Evolutionary conservation across 768 basidiomycete genomes (phyloP), one percentile per base, ranked within the genome.

Genomic region (Termitomyces eurrhizus): DNA sequence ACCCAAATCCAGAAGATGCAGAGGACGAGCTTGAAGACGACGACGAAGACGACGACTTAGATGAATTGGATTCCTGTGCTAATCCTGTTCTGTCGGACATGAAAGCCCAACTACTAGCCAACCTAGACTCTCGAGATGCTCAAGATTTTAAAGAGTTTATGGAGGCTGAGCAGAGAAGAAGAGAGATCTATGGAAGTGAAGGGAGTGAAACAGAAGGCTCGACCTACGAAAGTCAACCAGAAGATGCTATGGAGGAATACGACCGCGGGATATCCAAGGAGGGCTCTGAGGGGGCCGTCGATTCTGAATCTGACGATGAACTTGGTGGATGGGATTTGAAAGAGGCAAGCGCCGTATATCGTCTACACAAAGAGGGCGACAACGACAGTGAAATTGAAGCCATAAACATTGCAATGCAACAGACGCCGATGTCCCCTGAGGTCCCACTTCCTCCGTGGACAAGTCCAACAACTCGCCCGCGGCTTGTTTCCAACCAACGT

Each of bases 141-240:
- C 79, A 83, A 51, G 89, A 89, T 67, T 75, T 92, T 52, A 73
- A 72, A 52, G 85, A 86, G 32, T 92, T 92, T 57, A 62, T 91
- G 67, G 83, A 86, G 59, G 86, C 84, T 1, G 90, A 92, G 68
- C 73, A 69, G 66, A 72, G 65, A 62, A 76, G 84, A 53, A 82
- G 76, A 66, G 83, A 80, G 58, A 56, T 78, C 54, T 80, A 73
- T 61, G 83, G 83, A 1, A 76, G 75, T 32, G 78, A 79, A 36
- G 76, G 77, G 1, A 82, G 82, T 32, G 78, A 75, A 11, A 75
- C 67, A 32, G 70, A 73, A 21, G 66, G 60, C 32, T 67, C 67
- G 7, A 63, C 66, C 11, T 56, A 62, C 44, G 70, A 67, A 26
- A 46, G 45, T 39, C 36, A 37, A 53, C 35, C 18, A 13, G 62